phyloP scores from a whole-genome alignment of 1,284 basidiomycete genomes.

The Pyrrhoderma lamaoense region DNA sequence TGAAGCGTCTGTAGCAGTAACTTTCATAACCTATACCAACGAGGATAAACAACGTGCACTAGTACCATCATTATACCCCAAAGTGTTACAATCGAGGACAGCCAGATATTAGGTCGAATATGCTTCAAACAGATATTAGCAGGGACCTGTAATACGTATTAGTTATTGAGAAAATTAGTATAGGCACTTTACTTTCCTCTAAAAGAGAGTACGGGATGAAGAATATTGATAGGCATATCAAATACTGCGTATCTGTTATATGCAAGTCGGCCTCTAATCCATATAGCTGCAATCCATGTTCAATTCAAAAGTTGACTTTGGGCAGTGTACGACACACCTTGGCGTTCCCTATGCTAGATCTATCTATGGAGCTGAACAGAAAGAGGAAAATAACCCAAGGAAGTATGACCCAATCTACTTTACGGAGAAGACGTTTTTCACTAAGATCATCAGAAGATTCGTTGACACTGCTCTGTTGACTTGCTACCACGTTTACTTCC shows the following conservation, averaged over 20 bases:
- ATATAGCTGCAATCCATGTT: slow-evolving; percentile 39
- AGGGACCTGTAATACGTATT: slow-evolving; percentile 37
- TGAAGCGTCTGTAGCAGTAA: slow-evolving; percentile 45
- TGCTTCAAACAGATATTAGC: slow-evolving; percentile 66
- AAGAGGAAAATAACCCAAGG: slow-evolving; percentile 70
- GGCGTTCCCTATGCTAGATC: slow-evolving; percentile 78
- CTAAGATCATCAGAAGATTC: slow-evolving; percentile 31
- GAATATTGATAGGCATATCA: slow-evolving; percentile 55
- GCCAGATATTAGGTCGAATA: slow-evolving; percentile 56
- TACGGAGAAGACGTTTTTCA: slow-evolving; percentile 55
- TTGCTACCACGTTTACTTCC: not conserved
- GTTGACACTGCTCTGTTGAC: not conserved
- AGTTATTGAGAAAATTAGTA: not conserved
- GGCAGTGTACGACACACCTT: slow-evolving; percentile 35
- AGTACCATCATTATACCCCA: slow-evolving; percentile 69
- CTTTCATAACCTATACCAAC: slow-evolving; percentile 1
- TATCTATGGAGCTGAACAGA: slow-evolving; percentile 67
- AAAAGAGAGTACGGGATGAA: slow-evolving; percentile 61
- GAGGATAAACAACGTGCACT: slow-evolving; percentile 5
- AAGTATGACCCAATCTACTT: slow-evolving; percentile 57
- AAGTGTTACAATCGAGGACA: slow-evolving; percentile 51
- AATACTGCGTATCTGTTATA: slow-evolving; percentile 56
- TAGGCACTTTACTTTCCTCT: slow-evolving; percentile 33
- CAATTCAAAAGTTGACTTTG: not conserved
- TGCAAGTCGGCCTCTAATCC: slow-evolving; percentile 45